A percentile compares a stretch with the other conserved stretches of the same genome.
phyloP scores from a whole-genome alignment of 768 basidiomycete genomes.

The Astraeus odoratus region DNA sequence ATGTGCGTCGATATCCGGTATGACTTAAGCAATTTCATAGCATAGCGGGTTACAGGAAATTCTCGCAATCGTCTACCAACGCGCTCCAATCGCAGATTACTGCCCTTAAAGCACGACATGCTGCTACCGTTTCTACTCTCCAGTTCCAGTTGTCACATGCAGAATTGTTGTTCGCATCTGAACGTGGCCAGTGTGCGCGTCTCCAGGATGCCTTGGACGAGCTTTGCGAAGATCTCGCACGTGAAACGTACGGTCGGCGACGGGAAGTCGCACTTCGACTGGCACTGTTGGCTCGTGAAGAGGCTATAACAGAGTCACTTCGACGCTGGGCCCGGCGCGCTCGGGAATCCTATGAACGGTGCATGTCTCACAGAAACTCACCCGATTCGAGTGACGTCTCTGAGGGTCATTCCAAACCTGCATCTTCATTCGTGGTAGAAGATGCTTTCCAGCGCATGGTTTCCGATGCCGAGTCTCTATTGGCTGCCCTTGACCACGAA shows the following conservation, averaged over 20 bases:
- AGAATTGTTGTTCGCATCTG: constrained; percentile 36
- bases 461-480: constrained; percentile 29
- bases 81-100: constrained; percentile 55
- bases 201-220: constrained; percentile 63
- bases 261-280: constrained; percentile 65
- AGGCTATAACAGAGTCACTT: constrained; percentile 47
- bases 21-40: constrained; percentile 1
- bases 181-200: constrained; percentile 37
- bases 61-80: constrained; percentile 70
- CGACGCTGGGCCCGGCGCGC: constrained; percentile 49
- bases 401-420: not conserved
- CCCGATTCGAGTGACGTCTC: not conserved
- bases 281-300: constrained; percentile 57
- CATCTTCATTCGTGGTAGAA: constrained; percentile 10
- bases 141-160: constrained; percentile 41
- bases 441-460: constrained; percentile 27
- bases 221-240: constrained; percentile 60
- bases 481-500: constrained; percentile 29
- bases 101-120: constrained; percentile 53
- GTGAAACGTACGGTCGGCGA: constrained; percentile 66
- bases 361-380: constrained; percentile 6
- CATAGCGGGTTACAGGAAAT: constrained; percentile 48
- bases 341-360: constrained; percentile 34
- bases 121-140: constrained; percentile 52
- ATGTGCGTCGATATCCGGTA: constrained; percentile 46